Evolutionary conservation across 202 grass and related monocot species (phyloP).

Genomic region (Zoysia matrella): DNA sequence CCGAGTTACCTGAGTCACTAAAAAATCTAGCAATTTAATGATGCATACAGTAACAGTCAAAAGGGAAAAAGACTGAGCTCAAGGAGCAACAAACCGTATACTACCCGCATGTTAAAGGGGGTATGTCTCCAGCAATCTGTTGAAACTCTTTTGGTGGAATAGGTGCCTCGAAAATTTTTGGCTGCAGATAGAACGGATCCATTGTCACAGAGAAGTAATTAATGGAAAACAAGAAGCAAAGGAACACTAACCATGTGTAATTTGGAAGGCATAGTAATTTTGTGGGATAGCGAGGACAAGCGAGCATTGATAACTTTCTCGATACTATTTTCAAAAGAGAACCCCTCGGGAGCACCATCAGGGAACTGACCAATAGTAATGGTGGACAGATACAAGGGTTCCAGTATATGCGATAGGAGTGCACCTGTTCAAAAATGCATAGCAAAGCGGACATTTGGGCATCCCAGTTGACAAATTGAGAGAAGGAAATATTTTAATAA

Average conservation of each 20-base stretch:
- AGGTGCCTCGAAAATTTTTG: background rate
- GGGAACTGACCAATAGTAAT: background rate
- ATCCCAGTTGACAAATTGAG: background rate
- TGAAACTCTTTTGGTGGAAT: background rate
- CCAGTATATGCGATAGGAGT: background rate
- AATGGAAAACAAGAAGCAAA: background rate
- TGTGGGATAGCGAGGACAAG: background rate
- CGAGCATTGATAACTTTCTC: background rate
- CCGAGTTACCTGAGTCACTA: background rate
- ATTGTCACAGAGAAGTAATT: background rate
- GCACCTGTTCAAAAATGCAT: background rate
- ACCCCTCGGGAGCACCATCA: background rate
- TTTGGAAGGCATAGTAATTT: background rate
- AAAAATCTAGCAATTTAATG: background rate
- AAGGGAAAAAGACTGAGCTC: background rate
- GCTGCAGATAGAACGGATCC: background rate
- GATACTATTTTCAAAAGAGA: background rate
- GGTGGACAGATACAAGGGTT: background rate
- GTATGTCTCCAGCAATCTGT: background rate
- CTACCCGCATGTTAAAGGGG: conserved; percentile 11
- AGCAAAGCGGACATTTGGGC: background rate
- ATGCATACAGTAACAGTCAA: background rate
- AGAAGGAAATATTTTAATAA: background rate
- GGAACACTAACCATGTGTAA: background rate
- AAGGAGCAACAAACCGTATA: background rate